phyloP scores from a whole-genome alignment of 352 stramenopile species.

The Globisporangium orthogonon region DNA sequence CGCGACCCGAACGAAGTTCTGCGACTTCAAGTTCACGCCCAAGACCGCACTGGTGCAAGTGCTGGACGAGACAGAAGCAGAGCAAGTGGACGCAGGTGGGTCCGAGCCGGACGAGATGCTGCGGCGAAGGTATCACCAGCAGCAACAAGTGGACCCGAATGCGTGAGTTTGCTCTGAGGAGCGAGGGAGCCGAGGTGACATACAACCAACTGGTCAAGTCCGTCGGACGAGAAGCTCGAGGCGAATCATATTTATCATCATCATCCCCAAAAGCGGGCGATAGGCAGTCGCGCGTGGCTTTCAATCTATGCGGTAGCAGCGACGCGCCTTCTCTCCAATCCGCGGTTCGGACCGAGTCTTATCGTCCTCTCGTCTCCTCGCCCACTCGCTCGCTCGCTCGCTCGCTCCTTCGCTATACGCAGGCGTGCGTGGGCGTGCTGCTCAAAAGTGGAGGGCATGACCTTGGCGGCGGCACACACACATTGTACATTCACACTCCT shows the following conservation, averaged over 20 bases:
- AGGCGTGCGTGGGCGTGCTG: not conserved
- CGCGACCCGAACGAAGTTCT: conserved; percentile 49
- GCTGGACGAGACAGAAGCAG: not conserved
- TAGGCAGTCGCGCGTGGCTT: not conserved
- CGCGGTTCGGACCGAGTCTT: too few relatives aligned
- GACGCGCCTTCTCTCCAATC: not conserved
- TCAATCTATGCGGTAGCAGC: not conserved
- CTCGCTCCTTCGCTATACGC: too few relatives aligned
- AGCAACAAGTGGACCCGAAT: too few relatives aligned
- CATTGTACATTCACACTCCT: not conserved
- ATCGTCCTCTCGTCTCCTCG: not conserved
- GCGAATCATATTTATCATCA: not conserved
- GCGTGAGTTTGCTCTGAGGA: not conserved
- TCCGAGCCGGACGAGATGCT: not conserved
- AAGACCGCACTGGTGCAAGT: conserved; percentile 22
- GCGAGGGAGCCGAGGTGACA: too few relatives aligned
- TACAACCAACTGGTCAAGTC: not conserved
- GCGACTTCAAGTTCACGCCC: conserved; percentile 43
- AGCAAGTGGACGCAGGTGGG: not conserved
- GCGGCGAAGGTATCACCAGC: too few relatives aligned
- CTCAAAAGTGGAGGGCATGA: not conserved
- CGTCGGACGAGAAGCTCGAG: not conserved
- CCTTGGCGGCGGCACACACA: not conserved
- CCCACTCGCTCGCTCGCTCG: too few relatives aligned
- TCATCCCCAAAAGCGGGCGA: not conserved